These are phyloP conservation scores for Fusarium dlaminii DNA, from an alignment of 2,329 filamentous ascomycete genomes.

Conservation along the genomic window DNA sequence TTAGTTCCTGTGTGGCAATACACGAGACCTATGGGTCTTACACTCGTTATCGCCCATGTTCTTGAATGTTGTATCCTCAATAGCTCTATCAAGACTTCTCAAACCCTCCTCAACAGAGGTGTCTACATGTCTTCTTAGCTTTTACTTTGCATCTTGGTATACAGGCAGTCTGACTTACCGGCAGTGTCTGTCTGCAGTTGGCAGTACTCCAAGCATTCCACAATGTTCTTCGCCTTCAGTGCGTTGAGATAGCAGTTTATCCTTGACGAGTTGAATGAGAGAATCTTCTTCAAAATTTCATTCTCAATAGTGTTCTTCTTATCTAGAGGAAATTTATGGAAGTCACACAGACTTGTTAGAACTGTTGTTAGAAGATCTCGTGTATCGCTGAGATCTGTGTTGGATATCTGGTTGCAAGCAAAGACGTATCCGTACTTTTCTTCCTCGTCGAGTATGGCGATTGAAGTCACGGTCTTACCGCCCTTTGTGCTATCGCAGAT, in stretches of 20 bases:
- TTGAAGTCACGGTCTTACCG: conserved; percentile 45
- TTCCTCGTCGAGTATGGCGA: conserved; percentile 43
- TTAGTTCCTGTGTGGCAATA: neutral
- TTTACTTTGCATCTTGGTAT: accelerated
- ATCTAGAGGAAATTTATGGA: neutral
- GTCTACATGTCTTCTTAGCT: neutral
- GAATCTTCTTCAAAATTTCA: conserved; percentile 18
- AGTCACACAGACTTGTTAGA: conserved; percentile 11
- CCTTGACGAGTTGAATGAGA: conserved; percentile 34
- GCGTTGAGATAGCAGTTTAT: conserved; percentile 26
- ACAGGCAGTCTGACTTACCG: neutral
- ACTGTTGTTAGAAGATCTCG: conserved; percentile 20
- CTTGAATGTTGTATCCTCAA: neutral
- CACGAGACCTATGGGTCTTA: neutral
- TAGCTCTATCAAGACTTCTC: neutral
- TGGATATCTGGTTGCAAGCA: conserved; percentile 42
- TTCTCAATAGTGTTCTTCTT: neutral
- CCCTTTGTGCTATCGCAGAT: conserved; percentile 44
- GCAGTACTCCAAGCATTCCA: conserved; percentile 24
- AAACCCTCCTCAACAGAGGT: neutral
- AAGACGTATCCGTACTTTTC: conserved; percentile 45
- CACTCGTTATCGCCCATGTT: neutral
- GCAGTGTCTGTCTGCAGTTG: neutral
- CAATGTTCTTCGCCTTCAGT: conserved; percentile 2
- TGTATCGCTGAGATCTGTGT: neutral